These are phyloP conservation scores for Pugionium dolabratum DNA, from an alignment of 345 rosid genomes.

Conservation along the genomic window DNA sequence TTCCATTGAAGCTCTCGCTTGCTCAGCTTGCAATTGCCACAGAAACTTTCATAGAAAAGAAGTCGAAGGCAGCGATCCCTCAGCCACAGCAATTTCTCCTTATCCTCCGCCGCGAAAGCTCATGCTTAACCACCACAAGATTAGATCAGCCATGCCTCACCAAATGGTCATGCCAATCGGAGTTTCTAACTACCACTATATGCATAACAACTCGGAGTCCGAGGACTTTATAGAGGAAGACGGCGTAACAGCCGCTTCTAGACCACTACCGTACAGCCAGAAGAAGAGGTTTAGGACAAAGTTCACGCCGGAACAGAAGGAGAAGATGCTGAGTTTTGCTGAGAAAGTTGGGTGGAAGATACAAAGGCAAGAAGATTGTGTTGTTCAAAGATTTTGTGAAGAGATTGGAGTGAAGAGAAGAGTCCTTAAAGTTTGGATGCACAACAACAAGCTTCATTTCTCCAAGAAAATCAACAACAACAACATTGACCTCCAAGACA, in stretches of 20 bases:
- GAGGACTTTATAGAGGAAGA: constrained; percentile 61
- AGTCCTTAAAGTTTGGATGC: constrained; percentile 80
- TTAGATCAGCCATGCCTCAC: constrained; percentile 57
- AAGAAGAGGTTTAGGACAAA: constrained; percentile 91
- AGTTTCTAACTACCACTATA: constrained; percentile 36
- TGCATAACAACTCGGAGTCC: constrained; percentile 47
- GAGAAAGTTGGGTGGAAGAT: constrained; percentile 92
- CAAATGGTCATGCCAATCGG: constrained; percentile 68
- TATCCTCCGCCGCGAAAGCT: constrained; percentile 29
- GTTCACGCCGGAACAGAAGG: constrained; percentile 90
- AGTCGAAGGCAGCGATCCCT: constrained; percentile 38
- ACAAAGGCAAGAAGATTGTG: constrained; percentile 85
- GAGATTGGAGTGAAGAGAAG: constrained; percentile 63
- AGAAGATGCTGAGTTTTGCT: constrained; percentile 86
- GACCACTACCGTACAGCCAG: constrained; percentile 39
- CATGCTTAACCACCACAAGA: constrained; percentile 39
- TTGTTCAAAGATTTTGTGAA: constrained; percentile 76
- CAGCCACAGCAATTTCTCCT: constrained; percentile 27
- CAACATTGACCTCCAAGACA: constrained; percentile 39
- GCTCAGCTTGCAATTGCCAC: constrained; percentile 93
- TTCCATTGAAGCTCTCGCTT: constrained; percentile 78
- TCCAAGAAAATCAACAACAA: constrained; percentile 38
- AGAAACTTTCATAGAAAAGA: constrained; percentile 95
- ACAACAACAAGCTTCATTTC: constrained; percentile 59
- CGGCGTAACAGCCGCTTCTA: constrained; percentile 29